A percentile compares a stretch with the other conserved stretches of the same genome.
phyloP scores from a whole-genome alignment of 305 asterid species.

The Andrographis paniculata region DNA sequence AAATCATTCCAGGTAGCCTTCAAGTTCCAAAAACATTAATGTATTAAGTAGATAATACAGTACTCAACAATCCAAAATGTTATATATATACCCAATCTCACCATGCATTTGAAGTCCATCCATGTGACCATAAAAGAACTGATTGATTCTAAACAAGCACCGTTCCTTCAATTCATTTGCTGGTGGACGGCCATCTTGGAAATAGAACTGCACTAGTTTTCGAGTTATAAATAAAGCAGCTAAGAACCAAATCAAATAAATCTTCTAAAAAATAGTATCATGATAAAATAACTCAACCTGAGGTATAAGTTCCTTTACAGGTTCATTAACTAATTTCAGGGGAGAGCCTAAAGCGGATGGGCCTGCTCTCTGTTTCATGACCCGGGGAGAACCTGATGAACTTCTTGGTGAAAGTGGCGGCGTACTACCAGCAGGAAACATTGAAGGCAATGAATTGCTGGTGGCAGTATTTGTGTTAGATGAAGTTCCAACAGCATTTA shows the following conservation, averaged over 20 bases:
- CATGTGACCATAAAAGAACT: constrained; percentile 83
- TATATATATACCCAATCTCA: constrained; percentile 25
- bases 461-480: constrained; percentile 56
- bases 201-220: constrained; percentile 70
- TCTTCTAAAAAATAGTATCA: background rate
- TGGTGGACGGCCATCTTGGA: constrained; percentile 87
- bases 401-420: constrained; percentile 98
- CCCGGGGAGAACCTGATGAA: constrained; percentile 89
- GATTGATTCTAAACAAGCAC: constrained; percentile 87
- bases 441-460: constrained; percentile 77
- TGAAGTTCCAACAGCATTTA: constrained; percentile 57
- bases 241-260: background rate
- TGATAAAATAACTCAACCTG: constrained; percentile 45
- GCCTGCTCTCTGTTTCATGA: constrained; percentile 70
- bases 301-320: constrained; percentile 87
- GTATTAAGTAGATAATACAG: constrained; percentile 19
- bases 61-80: constrained; percentile 8
- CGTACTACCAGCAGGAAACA: constrained; percentile 97
- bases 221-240: constrained; percentile 17
- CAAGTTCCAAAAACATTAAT: constrained; percentile 9
- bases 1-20: background rate
- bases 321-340: constrained; percentile 79
- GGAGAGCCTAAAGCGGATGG: constrained; percentile 83
- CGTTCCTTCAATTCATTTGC: constrained; percentile 93
- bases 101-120: constrained; percentile 91